Base-by-base conservation (phyloP, 2,329 filamentous ascomycete genomes). In the Aureobasidium pullulans region DNA sequence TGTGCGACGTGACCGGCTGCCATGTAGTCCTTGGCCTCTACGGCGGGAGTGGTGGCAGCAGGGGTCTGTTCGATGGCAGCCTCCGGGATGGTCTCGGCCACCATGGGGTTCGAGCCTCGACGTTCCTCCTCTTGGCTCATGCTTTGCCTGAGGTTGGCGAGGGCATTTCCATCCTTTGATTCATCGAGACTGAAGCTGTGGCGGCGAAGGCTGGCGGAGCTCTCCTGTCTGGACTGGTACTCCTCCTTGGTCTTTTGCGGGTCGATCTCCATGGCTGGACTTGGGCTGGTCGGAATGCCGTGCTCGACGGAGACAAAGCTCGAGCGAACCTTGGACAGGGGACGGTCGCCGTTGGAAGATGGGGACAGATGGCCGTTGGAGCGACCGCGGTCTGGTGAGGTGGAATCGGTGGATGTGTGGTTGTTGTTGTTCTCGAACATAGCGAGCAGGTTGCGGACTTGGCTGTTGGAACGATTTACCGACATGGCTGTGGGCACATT, bases 361-460 rank as follows among this genome's bases (percentile, higher is more conserved):
- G 58, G 64, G 64, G 32, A 59, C 37, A 62, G 60, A 59, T 67
- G 68, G 65, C 69, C 72, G 63, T 59, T 69, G 70, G 62, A 77
- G 62, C 75, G 73, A 58, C 76, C 75, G 65, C 76, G 75, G 63
- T 76, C 72, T 67, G 74, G 71, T 66, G 71, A 70, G 29, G 64
- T 66, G 60, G 71, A 66, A 59, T 71, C 68, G 63, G 42, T 23
- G 52, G 29, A n/a, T 13, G 52, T 43, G 50, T 11, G 19, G 15
- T 31, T 28, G 42, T 44, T 43, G 43, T 72, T 75, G 64, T 69
- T 72, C 70, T 79, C 77, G 68, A 79, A 79, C 70, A 79, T 74
- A 60, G 77, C 76, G 67, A 76, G 72, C 60, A 79, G 71, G 66
- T 77, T 77, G 64, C 76, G 72, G 64, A 79, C 77, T 65, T 75